Base-by-base conservation (phyloP, 2,329 filamentous ascomycete species). In the Botryotinia globosa region DNA sequence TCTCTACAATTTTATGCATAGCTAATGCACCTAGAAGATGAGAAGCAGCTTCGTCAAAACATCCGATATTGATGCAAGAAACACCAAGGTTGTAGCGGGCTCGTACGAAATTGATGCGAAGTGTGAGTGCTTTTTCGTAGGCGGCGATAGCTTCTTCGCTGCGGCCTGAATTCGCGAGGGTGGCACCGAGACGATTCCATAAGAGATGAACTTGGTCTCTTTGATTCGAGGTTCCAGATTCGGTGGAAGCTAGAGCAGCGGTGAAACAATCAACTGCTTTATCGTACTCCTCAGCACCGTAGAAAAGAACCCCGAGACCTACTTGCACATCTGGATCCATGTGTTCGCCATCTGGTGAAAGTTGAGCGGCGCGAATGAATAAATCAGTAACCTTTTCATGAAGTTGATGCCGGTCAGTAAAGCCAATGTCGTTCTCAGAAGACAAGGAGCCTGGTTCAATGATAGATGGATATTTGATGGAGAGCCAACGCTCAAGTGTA, bases 321-420 rank as follows among this genome's bases (percentile, higher is more conserved):
- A 99, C 96, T 83, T 99, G 97, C 12, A 99, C 96, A 81, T 99
- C 96, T 0, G 96, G 96, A 80, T 99, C 97, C 92, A 99, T 98
- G 79, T 96, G 93, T 79, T 94, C 93, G 74, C 95, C 96, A 66
- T 93, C 91, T 0, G 96, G 96, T 44, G 93, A 96, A 66, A 98
- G 88, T 79, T 97, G 94, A 0, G 96, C 96, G 0, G 96, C 96
- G 81, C 91, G 86, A 80, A 99, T 97, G 84, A 98, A 99, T 61
- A 95, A 88, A 74, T 93, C 88, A 1, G 94, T 98, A 51, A 99
- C 93, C 80, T 94, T 93, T 78, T 93, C 91, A 82, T 98, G 96
- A 37, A 99, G 88, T 69, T 92, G 85, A 79, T 96, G 91, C 39
- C 95, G 92, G 83, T 98, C 95, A 42, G 94, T 98, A 84, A 98